Conservation (phyloP, 768 basidiomycete species). For the Mycena galopus region DNA sequence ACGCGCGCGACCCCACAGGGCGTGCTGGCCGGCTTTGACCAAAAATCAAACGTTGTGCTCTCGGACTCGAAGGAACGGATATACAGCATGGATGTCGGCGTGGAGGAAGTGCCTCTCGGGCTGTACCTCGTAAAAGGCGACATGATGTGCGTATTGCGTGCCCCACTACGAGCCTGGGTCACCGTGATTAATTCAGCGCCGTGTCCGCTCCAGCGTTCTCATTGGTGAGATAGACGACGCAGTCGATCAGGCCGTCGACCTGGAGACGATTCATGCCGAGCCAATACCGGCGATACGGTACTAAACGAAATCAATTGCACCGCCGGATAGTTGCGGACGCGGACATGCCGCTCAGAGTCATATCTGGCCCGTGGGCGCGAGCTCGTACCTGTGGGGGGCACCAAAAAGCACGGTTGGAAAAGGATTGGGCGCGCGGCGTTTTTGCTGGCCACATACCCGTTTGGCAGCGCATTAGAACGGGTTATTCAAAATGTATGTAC, state of each 20-base stretch:
- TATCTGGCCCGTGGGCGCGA: not conserved
- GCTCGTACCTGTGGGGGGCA: not conserved
- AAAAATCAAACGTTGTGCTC: slow-evolving; percentile 96
- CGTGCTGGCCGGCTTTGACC: slow-evolving; percentile 91
- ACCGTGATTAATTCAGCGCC: not conserved
- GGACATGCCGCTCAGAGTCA: not conserved
- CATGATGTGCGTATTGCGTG: slow-evolving; percentile 91
- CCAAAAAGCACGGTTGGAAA: slow-evolving; percentile 1
- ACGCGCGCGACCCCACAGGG: slow-evolving; percentile 66
- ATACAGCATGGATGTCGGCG: slow-evolving; percentile 90
- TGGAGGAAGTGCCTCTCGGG: slow-evolving; percentile 94
- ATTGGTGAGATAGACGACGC: slow-evolving; percentile 91
- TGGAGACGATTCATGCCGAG: slow-evolving; percentile 86
- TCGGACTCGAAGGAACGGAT: slow-evolving; percentile 95
- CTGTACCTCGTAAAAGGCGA: slow-evolving; percentile 98
- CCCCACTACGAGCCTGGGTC: slow-evolving; percentile 1
- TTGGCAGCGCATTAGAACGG: slow-evolving; percentile 2
- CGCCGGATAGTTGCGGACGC: not conserved
- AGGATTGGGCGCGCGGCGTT: not conserved
- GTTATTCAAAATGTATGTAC: slow-evolving; percentile 31
- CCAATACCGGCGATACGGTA: slow-evolving; percentile 88
- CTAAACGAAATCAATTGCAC: slow-evolving; percentile 47
- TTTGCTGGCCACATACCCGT: slow-evolving; percentile 24
- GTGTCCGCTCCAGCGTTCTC: slow-evolving; percentile 62
- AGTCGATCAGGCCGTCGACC: slow-evolving; percentile 80